phyloP scores from a whole-genome alignment of 1,139 yeast genomes.

The Scheffersomyces insectosa region DNA sequence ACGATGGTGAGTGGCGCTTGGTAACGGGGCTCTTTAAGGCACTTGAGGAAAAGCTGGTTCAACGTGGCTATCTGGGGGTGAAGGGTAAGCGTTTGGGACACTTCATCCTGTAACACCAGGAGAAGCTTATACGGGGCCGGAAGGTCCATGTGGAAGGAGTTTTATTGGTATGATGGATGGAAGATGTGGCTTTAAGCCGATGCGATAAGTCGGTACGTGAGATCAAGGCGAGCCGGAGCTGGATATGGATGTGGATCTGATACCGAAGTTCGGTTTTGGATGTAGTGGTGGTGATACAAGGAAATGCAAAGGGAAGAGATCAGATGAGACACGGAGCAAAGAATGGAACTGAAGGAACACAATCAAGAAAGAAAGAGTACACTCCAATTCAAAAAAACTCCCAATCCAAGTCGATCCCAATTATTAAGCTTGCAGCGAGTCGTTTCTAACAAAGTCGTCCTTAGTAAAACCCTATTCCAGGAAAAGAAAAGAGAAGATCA shows the following conservation, averaged over 20 bases:
- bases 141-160: no score
- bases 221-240: background rate
- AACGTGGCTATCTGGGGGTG: conserved; percentile 26
- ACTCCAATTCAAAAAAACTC: no score
- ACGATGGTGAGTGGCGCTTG: conserved; percentile 40
- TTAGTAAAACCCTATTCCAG: no score
- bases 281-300: no score
- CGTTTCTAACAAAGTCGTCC: no score
- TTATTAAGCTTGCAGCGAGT: no score
- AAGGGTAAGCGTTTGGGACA: conserved; percentile 10
- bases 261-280: background rate
- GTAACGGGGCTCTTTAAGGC: conserved; percentile 46
- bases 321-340: no score
- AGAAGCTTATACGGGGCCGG: conserved; percentile 1
- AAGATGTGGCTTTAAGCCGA: background rate
- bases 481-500: no score
- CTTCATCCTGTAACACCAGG: conserved; percentile 12
- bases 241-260: background rate
- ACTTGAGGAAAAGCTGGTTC: conserved; percentile 32
- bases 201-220: background rate
- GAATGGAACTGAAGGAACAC: no score
- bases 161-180: background rate
- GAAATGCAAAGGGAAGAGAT: no score
- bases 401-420: no score
- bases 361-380: no score